Evolutionary conservation across 2,329 filamentous ascomycete species (phyloP).

Genomic region (Fusarium hainanense): DNA sequence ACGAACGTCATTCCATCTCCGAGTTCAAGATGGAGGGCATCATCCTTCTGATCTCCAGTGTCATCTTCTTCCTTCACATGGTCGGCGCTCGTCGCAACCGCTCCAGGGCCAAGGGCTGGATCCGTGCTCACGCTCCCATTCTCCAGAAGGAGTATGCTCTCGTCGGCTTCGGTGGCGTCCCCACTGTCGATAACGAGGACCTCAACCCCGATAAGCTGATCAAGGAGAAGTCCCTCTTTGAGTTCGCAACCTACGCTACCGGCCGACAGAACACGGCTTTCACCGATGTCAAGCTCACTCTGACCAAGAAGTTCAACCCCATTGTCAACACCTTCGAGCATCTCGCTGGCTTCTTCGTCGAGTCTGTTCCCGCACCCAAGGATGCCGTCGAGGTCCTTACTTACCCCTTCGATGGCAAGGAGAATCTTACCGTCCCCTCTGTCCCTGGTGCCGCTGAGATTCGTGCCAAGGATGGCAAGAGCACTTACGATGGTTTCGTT

Average conservation of each 20-base stretch:
- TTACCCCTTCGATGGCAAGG: conserved; percentile 93
- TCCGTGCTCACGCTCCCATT: conserved; percentile 75
- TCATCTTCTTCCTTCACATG: conserved; percentile 83
- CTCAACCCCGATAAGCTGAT: conserved; percentile 63
- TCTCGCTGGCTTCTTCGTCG: conserved; percentile 79
- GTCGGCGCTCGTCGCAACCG: conserved; percentile 85
- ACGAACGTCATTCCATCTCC: conserved; percentile 84
- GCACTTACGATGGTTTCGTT: conserved; percentile 88
- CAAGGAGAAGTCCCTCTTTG: conserved; percentile 87
- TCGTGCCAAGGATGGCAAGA: conserved; percentile 68
- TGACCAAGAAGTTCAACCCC: conserved; percentile 91
- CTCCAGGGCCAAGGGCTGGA: conserved; percentile 82
- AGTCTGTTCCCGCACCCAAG: conserved; percentile 74
- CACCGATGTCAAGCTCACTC: conserved; percentile 82
- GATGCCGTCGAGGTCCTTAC: conserved; percentile 82
- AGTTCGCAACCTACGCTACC: conserved; percentile 88
- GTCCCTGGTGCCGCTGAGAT: conserved; percentile 67
- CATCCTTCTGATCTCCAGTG: conserved; percentile 78
- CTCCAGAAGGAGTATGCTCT: conserved; percentile 86
- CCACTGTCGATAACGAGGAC: conserved; percentile 57
- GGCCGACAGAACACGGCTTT: conserved; percentile 95
- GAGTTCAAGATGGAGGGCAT: conserved; percentile 92
- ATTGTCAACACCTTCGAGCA: conserved; percentile 70
- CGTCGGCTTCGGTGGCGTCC: conserved; percentile 79
- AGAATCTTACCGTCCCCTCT: conserved; percentile 78